Base-by-base conservation (phyloP, 2,329 filamentous ascomycete genomes). In the Fusarium citri region DNA sequence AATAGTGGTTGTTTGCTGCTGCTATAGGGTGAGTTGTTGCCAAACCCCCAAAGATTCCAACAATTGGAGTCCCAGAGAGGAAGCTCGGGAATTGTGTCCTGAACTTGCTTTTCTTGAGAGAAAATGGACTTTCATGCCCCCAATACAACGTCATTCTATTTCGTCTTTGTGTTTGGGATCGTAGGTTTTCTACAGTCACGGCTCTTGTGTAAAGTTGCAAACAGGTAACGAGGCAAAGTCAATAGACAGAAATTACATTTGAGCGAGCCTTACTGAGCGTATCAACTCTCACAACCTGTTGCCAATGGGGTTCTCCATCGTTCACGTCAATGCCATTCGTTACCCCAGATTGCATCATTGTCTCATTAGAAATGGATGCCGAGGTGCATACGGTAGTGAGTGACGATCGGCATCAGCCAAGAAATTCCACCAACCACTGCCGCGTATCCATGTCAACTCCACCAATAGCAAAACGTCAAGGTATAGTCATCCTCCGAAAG, bases 351-450 rank as follows among this genome's bases (percentile, higher is more conserved):
- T n/a, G 28, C 4, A 5, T 9, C 3, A 16, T 30, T 31, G 15
- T 18, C 9, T 9, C 7, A 22, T 30, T 3, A 18, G 15, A 16
- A 23, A 31, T 25, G 15, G 18, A 31, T 31, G 37, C 51, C 51
- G 50, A 46, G 18, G n/a, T 46, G 40, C 51, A 30, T 28, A n/a
- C 18, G n/a, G 34, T 41, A 41, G 22, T 51, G 18, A 14, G 9
- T 22, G 49, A 53, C 37, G 49, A 51, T 51, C 34, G 18, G 9
- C 34, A 28, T 4, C 5, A 18, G 23, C 34, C 31, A 22, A 26
- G 23, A 37, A 41, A 53, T 53, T 53, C 49, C 49, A 53, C 54
- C 54, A 56, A 56, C 43, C 54, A 14, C 15, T 28, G 16, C 20
- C 26, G 8, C 37, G 15, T 10, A 18, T 18, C 5, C 2, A 6